These are phyloP conservation scores for Colletotrichum aenigma DNA, from an alignment of 2,329 filamentous ascomycete species.

Conservation along the genomic window DNA sequence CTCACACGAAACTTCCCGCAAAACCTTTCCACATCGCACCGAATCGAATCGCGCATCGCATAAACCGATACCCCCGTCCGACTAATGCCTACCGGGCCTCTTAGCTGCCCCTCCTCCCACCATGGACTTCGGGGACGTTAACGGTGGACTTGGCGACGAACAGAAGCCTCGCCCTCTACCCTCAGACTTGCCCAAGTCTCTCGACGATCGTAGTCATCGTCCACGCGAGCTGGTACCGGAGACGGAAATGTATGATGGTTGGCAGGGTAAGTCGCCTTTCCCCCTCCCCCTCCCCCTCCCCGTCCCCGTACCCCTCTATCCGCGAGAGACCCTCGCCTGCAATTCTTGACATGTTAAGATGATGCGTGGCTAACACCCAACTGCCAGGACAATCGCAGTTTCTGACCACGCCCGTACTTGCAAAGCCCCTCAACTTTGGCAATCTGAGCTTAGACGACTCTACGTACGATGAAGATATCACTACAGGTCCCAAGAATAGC, in stretches of 20 bases:
- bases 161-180: slow-evolving; percentile 66
- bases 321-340: background rate
- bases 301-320: background rate
- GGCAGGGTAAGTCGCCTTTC: slow-evolving; percentile 74
- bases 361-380: background rate
- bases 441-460: slow-evolving; percentile 83
- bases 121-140: slow-evolving; percentile 65
- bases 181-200: slow-evolving; percentile 84
- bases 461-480: slow-evolving; percentile 67
- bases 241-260: slow-evolving; percentile 98
- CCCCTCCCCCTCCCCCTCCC: background rate
- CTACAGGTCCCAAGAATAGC: slow-evolving; percentile 70
- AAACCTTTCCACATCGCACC: background rate
- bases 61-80: slow-evolving; percentile 8
- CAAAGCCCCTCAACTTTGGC: slow-evolving; percentile 81
- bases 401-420: slow-evolving; percentile 82
- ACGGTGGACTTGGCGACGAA: slow-evolving; percentile 43
- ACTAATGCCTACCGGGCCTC: slow-evolving; percentile 19
- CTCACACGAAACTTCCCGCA: slow-evolving; percentile 4
- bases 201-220: slow-evolving; percentile 82
- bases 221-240: slow-evolving; percentile 73
- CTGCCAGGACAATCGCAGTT: slow-evolving; percentile 89
- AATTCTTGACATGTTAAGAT: background rate
- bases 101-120: slow-evolving; percentile 42
- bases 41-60: slow-evolving; percentile 7